Evolutionary conservation across 306 rosid species (phyloP).

Genomic region (Adenanthera pavonina): DNA sequence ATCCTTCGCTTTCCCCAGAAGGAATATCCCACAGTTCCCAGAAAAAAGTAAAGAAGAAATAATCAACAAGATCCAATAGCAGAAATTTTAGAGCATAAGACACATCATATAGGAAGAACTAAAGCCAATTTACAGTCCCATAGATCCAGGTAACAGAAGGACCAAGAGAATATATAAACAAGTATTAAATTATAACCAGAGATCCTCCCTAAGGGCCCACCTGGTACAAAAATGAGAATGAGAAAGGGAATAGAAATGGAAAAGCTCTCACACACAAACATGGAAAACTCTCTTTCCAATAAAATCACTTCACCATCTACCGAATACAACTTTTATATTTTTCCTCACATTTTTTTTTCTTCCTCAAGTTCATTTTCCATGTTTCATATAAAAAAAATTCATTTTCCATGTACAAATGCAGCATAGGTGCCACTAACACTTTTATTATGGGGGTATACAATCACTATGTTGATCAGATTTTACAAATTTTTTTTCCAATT

Average conservation of each 20-base stretch:
- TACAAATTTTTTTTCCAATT: background rate
- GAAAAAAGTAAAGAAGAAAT: constrained; percentile 25
- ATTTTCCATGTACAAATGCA: too few relatives aligned
- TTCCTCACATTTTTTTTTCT: too few relatives aligned
- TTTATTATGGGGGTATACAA: background rate
- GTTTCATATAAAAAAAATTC: too few relatives aligned
- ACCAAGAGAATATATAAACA: background rate
- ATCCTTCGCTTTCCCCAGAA: constrained; percentile 79
- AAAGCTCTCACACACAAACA: too few relatives aligned
- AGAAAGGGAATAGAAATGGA: background rate
- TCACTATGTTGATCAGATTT: background rate
- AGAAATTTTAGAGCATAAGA: constrained; percentile 5
- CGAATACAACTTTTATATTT: too few relatives aligned
- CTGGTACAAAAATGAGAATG: too few relatives aligned
- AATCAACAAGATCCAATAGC: constrained; percentile 6
- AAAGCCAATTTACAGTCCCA: background rate
- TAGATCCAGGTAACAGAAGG: background rate
- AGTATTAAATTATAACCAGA: background rate
- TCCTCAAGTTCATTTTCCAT: too few relatives aligned
- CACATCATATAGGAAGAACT: constrained; percentile 31
- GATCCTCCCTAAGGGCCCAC: too few relatives aligned
- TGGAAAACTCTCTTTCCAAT: too few relatives aligned
- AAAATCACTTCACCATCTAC: too few relatives aligned
- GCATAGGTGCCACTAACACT: background rate
- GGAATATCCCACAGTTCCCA: constrained; percentile 30